phyloP scores from a whole-genome alignment of 495 filamentous ascomycete genomes.

The Tricharina praecox region DNA sequence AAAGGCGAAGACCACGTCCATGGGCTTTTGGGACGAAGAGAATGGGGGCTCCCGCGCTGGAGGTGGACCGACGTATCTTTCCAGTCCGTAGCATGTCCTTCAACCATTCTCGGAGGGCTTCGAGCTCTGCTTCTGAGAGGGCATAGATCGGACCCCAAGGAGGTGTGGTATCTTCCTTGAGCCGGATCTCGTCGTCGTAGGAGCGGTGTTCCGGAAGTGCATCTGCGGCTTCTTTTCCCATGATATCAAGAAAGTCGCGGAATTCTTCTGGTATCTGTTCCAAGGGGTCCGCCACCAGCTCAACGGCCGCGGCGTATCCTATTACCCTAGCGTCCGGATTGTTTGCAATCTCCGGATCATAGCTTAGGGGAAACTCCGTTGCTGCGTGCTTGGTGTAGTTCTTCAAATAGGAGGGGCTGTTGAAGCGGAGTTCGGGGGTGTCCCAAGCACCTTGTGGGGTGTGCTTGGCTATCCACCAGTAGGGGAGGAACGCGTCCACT shows the following conservation, averaged over 20 bases:
- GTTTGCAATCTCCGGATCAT: too few species aligned
- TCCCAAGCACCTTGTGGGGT: too few species aligned
- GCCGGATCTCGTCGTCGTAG: not conserved
- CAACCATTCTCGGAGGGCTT: conserved; percentile 9
- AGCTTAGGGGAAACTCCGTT: too few species aligned
- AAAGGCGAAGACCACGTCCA: conserved; percentile 10
- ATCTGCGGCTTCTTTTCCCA: not conserved
- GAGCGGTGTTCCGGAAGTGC: not conserved
- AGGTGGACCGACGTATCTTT: conserved; percentile 10
- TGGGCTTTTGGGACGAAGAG: conserved; percentile 29
- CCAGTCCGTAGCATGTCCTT: conserved; percentile 8
- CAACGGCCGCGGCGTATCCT: too few species aligned
- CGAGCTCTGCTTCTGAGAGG: conserved; percentile 17
- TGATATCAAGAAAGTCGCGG: not conserved
- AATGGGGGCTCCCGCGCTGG: conserved; percentile 18
- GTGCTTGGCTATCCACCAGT: too few species aligned
- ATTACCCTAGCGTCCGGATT: too few species aligned
- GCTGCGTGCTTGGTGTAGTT: too few species aligned
- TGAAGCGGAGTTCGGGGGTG: too few species aligned
- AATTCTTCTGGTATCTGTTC: too few species aligned
- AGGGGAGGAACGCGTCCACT: too few species aligned
- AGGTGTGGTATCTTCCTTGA: not conserved
- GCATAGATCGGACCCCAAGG: conserved; percentile 7
- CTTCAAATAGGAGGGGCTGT: too few species aligned
- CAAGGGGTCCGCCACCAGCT: too few species aligned